Evolutionary conservation across 495 filamentous ascomycete genomes (phyloP).

Genomic region (Neurospora terricola): DNA sequence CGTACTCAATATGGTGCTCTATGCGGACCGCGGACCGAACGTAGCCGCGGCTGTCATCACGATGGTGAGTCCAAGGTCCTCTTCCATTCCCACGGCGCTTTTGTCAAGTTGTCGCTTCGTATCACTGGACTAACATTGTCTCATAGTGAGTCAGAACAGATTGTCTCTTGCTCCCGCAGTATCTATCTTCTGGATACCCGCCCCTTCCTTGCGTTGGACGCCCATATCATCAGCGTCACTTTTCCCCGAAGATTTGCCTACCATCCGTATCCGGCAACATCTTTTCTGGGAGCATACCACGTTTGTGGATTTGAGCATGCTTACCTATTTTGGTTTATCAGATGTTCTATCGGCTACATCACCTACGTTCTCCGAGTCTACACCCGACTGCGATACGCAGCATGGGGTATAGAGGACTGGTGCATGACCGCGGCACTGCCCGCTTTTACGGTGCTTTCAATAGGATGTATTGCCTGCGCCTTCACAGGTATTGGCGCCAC

Average conservation of each 20-base stretch:
- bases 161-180: background rate
- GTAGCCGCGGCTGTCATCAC: background rate
- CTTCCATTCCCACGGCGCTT: background rate
- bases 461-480: background rate
- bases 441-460: background rate
- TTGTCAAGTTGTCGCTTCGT: background rate
- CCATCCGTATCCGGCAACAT: background rate
- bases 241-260: background rate
- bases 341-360: background rate
- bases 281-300: background rate
- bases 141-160: background rate
- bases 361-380: background rate
- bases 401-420: background rate
- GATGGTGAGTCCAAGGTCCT: background rate
- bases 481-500: background rate
- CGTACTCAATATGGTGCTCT: background rate
- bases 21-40: background rate
- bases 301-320: background rate
- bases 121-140: background rate
- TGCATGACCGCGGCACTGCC: background rate
- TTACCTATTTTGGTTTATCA: background rate
- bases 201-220: background rate
- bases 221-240: background rate
- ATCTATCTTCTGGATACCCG: background rate
- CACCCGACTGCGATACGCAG: background rate